These are phyloP conservation scores for Lycium ferocissimum DNA, from an alignment of 257 asterid species.

Conservation along the genomic window DNA sequence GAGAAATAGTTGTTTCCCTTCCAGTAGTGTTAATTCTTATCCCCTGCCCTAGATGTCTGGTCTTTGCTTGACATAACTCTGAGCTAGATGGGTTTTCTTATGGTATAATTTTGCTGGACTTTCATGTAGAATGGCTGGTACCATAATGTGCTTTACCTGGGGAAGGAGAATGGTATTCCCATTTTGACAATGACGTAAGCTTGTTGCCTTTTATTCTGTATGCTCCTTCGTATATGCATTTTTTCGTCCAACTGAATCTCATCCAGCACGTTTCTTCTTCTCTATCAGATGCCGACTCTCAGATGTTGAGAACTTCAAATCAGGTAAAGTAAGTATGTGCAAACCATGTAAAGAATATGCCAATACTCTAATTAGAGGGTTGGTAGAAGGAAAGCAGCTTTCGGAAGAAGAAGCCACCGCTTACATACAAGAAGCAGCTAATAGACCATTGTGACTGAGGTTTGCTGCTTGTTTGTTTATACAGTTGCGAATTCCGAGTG, in stretches of 20 bases:
- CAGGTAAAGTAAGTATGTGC: slow-evolving; percentile 57
- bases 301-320: slow-evolving; percentile 60
- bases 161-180: slow-evolving; percentile 72
- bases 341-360: slow-evolving; percentile 76
- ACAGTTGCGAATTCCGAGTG: neutral
- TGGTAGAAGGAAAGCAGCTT: slow-evolving; percentile 82
- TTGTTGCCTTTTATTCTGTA: slow-evolving; percentile 5
- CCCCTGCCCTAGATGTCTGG: neutral
- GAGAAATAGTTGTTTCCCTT: neutral
- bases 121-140: slow-evolving; percentile 82
- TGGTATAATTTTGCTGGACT: slow-evolving; percentile 23
- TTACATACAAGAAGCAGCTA: slow-evolving; percentile 71
- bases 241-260: neutral
- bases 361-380: slow-evolving; percentile 69
- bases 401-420: slow-evolving; percentile 71
- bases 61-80: neutral
- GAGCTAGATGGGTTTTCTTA: neutral
- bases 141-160: slow-evolving; percentile 76
- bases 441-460: slow-evolving; percentile 53
- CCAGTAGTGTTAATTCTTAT: neutral
- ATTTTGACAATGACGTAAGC: slow-evolving; percentile 93
- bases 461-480: slow-evolving; percentile 21
- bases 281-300: slow-evolving; percentile 67
- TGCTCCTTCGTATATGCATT: neutral
- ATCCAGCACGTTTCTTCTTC: slow-evolving; percentile 8